These are phyloP conservation scores for Ascobolus immersus DNA, from an alignment of 495 filamentous ascomycete species.

Conservation along the genomic window DNA sequence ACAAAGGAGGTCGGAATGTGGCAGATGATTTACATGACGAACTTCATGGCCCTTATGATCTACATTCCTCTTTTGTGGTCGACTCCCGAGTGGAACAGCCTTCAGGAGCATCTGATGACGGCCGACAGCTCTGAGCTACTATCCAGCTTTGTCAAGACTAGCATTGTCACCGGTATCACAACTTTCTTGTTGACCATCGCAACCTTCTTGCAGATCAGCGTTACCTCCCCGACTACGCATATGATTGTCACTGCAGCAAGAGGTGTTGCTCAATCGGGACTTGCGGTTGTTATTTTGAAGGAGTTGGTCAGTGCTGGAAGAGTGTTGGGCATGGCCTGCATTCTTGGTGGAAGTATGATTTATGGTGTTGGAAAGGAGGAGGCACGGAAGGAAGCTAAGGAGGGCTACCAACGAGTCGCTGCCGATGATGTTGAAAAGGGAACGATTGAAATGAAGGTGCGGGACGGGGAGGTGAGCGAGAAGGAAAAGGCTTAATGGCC, in stretches of 20 bases:
- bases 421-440: too few relatives aligned
- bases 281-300: constrained; percentile 7
- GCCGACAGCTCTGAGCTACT: not conserved
- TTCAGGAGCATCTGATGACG: not conserved
- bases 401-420: constrained; percentile 1
- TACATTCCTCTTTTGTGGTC: constrained; percentile 6
- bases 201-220: constrained; percentile 12
- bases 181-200: constrained; percentile 10
- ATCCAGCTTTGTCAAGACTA: constrained; percentile 3
- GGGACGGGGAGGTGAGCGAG: constrained; percentile 5
- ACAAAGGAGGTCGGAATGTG: constrained; percentile 10
- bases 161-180: constrained; percentile 5
- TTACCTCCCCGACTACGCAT: constrained; percentile 11
- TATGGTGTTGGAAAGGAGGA: constrained; percentile 5
- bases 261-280: constrained; percentile 8
- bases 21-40: constrained; percentile 12
- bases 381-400: not conserved
- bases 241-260: constrained; percentile 12
- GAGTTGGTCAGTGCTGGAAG: constrained; percentile 7
- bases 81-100: constrained; percentile 1
- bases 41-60: constrained; percentile 7
- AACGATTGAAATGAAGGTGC: too few relatives aligned
- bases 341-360: constrained; percentile 7
- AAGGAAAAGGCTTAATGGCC: too few relatives aligned
- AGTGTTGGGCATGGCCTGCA: constrained; percentile 7